Evolutionary conservation across 768 basidiomycete species (phyloP).

Genomic region (Calvatia gigantea): DNA sequence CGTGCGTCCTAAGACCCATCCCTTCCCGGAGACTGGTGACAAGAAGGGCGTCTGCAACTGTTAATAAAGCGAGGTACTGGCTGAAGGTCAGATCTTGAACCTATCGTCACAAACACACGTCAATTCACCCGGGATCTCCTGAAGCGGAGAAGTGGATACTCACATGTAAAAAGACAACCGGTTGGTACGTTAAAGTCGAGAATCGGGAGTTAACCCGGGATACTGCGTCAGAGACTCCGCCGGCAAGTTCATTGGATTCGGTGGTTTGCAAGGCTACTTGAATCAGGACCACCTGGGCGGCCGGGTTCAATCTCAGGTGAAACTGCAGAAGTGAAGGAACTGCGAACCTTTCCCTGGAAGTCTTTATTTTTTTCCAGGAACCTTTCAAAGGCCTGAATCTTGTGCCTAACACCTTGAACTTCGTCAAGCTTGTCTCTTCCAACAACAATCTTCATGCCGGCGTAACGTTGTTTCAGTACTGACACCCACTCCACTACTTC

Average conservation of each 20-base stretch:
- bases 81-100: conserved; percentile 82
- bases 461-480: conserved; percentile 75
- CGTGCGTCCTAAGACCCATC: conserved; percentile 81
- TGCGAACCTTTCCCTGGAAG: conserved; percentile 64
- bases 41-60: conserved; percentile 81
- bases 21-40: conserved; percentile 84
- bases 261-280: conserved; percentile 87
- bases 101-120: conserved; percentile 29
- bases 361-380: conserved; percentile 81
- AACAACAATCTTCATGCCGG: conserved; percentile 83
- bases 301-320: background rate
- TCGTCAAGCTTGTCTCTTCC: conserved; percentile 89
- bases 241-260: conserved; percentile 69
- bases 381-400: conserved; percentile 77
- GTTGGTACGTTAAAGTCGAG: conserved; percentile 84
- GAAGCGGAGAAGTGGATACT: background rate
- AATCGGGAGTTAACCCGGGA: conserved; percentile 80
- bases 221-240: conserved; percentile 71
- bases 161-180: conserved; percentile 65
- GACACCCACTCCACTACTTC: conserved; percentile 85
- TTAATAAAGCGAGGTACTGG: conserved; percentile 81
- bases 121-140: too few relatives aligned
- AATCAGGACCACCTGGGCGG: conserved; percentile 65
- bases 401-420: conserved; percentile 82
- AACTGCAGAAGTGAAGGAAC: background rate